These are phyloP conservation scores for Euphrasia confusa DNA, from an alignment of 257 asterid genomes.

Conservation along the genomic window DNA sequence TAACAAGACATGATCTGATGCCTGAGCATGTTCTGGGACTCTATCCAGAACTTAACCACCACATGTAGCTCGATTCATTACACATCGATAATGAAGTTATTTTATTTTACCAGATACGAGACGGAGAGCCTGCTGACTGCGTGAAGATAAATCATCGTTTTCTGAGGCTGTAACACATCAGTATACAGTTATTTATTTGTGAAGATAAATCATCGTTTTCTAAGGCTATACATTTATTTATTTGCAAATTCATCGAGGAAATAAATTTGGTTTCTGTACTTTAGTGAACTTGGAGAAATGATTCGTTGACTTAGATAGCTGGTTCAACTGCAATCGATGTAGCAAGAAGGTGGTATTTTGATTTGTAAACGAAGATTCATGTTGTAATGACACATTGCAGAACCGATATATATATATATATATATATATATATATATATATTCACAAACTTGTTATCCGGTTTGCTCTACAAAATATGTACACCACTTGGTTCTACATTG, in stretches of 20 bases:
- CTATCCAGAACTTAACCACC: constrained; percentile 45
- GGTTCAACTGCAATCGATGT: neutral
- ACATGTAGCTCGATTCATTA: constrained; percentile 29
- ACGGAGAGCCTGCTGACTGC: neutral
- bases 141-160: neutral
- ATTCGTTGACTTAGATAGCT: neutral
- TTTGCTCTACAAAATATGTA: constrained; percentile 16
- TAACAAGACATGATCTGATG: constrained; percentile 80
- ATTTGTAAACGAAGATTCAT: neutral
- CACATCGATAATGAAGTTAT: no score
- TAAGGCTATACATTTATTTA: neutral
- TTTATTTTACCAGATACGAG: neutral
- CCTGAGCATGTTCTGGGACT: constrained; percentile 74
- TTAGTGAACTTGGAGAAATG: neutral
- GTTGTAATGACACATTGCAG: neutral
- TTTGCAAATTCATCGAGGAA: neutral
- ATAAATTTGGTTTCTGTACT: neutral
- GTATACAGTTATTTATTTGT: neutral
- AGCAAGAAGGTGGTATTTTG: neutral
- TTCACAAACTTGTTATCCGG: constrained; percentile 12
- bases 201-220: neutral
- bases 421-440: no score
- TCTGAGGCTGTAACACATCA: neutral
- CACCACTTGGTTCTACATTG: constrained; percentile 18
- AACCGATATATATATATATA: neutral